Evolutionary conservation across 768 basidiomycete species (phyloP), one percentile per base, ranked within the genome.

Genomic region (Daedalea quercina): DNA sequence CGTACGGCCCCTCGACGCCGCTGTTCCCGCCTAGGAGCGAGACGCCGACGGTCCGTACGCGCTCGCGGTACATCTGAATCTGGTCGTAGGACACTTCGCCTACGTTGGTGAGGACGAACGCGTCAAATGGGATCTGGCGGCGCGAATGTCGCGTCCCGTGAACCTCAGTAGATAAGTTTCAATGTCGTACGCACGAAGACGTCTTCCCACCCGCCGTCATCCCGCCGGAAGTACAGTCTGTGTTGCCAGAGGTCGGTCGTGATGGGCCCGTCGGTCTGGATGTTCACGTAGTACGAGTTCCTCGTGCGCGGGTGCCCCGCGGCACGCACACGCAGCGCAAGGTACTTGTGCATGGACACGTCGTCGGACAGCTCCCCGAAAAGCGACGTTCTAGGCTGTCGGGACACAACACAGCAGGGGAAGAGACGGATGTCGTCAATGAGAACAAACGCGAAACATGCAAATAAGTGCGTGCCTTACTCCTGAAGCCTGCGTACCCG

Each of bases 241-340:
- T 97, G 94, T 64, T 96, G 95, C 85, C 90, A 98, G n/a, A 98
- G 72, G 65, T 95, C 92, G 34, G 83, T 86, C 47, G 82, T 78
- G 46, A 89, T 75, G 42, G 81, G 76, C 0, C 89, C 87, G 48
- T 92, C 87, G 2, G 93, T 95, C 67, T 96, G 94, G 44, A 97
- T 72, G 69, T 98, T 97, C 45, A 92, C 87, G 59, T 87, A 94
- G 74, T 93, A 97, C n/a, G 89, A 84, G 58, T 81, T 82, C 56
- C 83, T 80, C 40, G 87, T 87, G 37, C 80, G 76, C 20, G 84
- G 81, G 57, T 90, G 82, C 2, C 93, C 94, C 23, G 78, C 78
- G 54, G 85, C 79, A 15, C 90, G 84, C 11, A 96, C 70, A 3
- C 90, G 84, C 47, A 98, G 71, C 1, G 84, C 83, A 24, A 98